Evolutionary conservation across 805 yeast genomes (phyloP), one percentile per base, ranked within the genome.

Genomic region (Suhomyces emberorum): DNA sequence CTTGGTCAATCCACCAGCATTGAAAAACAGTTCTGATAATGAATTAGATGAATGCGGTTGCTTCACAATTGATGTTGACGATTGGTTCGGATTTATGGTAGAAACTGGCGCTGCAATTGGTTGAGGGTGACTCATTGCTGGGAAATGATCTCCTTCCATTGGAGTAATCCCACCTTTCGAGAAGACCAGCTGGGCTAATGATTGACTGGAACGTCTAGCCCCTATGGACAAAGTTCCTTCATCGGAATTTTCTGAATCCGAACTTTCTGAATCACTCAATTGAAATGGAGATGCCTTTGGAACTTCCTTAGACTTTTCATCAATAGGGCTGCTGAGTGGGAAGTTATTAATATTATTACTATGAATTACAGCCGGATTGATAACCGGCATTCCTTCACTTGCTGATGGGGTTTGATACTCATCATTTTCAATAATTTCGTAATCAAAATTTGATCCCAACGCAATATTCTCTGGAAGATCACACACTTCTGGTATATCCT

Each of bases 381-480:
- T 63, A 4, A 55, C 51, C 3, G 65, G 65, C 43, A 52, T 44
- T 16, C 40, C 46, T 18, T 41, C 42, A 15, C 15, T 29, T n/a
- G 34, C 21, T 7, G 24, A 24, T 4, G 20, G 26, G 9, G 24
- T 15, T 11, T 34, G 20, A 18, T 35, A 37, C 18, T 57, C 58
- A 17, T 52, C 54, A 31, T 52, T 51, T 32, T 57, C 66, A 15
- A 59, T 56, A 16, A 51, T 46, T 27, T 65, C 70, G 42, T 63
- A 65, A 43, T 64, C 68, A 40, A 61, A 57, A 44, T 58, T 65
- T 6, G 69, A 56, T 3, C 70, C 72, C 39, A 64, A 44, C 4
- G 63, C 55, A 34, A 70, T 55, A 30, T 73, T 70, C 38, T 71
- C 74, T 3, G 75, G 75, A 3, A 66, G 67, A 46, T 72, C 76